phyloP scores from a whole-genome alignment of 1,284 basidiomycete genomes.

The Sanghuangporus baumii region DNA sequence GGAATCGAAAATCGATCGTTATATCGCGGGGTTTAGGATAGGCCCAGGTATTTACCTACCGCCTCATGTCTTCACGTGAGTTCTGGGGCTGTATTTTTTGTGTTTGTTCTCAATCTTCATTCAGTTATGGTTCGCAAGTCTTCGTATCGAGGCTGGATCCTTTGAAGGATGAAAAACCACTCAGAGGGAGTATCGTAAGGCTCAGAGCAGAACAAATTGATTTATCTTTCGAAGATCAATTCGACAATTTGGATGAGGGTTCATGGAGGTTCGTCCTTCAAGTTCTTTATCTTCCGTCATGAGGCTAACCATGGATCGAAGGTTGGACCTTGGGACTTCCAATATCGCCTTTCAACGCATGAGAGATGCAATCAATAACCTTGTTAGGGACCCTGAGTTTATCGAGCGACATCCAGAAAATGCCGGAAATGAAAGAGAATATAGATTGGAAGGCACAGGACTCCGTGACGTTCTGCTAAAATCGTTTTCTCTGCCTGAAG shows the following conservation, averaged over 20 bases:
- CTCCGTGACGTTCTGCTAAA: constrained; percentile 64
- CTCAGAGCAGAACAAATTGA: constrained; percentile 44
- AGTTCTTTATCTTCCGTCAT: background rate
- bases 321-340: constrained; percentile 66
- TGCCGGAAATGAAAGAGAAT: constrained; percentile 33
- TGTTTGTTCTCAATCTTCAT: constrained; percentile 10
- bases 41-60: constrained; percentile 54
- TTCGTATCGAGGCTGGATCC: constrained; percentile 61
- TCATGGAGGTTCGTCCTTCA: constrained; percentile 47
- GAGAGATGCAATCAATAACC: constrained; percentile 54
- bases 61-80: constrained; percentile 59
- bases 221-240: constrained; percentile 50
- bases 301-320: constrained; percentile 20
- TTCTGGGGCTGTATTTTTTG: constrained; percentile 13
- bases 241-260: constrained; percentile 38
- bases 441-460: constrained; percentile 60
- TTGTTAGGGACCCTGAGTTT: constrained; percentile 52
- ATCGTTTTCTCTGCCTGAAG: constrained; percentile 31
- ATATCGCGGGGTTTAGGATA: constrained; percentile 53
- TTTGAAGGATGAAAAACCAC: constrained; percentile 33
- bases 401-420: constrained; percentile 31
- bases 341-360: constrained; percentile 68
- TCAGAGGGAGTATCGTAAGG: constrained; percentile 52
- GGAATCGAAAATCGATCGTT: constrained; percentile 52
- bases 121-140: constrained; percentile 60